These are phyloP conservation scores for Ophiocordyceps camponoti-leonardi DNA, from an alignment of 2,329 filamentous ascomycete genomes.

Conservation along the genomic window DNA sequence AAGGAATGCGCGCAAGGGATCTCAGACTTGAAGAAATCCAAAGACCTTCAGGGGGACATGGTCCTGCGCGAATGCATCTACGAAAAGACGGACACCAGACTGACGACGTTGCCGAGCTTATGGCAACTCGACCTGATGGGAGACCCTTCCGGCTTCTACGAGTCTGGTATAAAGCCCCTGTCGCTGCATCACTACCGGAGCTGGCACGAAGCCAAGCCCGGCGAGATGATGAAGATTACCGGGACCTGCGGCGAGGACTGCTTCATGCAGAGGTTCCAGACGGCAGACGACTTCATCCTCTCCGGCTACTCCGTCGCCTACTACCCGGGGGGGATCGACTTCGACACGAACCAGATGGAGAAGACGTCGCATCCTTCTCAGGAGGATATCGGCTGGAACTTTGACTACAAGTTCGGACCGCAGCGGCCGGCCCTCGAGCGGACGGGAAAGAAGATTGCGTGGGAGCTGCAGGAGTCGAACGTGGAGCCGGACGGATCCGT, in stretches of 20 bases:
- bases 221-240: conserved; percentile 37
- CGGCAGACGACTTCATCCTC: conserved; percentile 32
- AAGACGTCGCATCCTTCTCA: conserved; percentile 29
- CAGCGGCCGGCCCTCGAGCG: conserved; percentile 27
- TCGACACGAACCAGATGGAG: conserved; percentile 32
- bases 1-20: conserved; percentile 26
- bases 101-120: conserved; percentile 37
- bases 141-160: conserved; percentile 47
- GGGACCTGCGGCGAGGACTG: conserved; percentile 45
- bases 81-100: conserved; percentile 39
- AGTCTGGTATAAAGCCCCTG: conserved; percentile 40
- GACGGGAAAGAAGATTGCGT: conserved; percentile 32
- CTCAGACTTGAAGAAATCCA: conserved; percentile 30
- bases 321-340: conserved; percentile 33
- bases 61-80: conserved; percentile 47
- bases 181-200: conserved; percentile 48
- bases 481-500: conserved; percentile 30
- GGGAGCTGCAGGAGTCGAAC: conserved; percentile 33
- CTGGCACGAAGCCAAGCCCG: conserved; percentile 36
- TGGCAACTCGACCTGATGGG: conserved; percentile 44
- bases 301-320: conserved; percentile 42
- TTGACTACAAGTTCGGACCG: conserved; percentile 33
- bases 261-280: conserved; percentile 39
- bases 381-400: conserved; percentile 29
- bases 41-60: conserved; percentile 44